Evolutionary conservation across 2,329 filamentous ascomycete species (phyloP).

Genomic region (Alternaria hordeiaustralica): DNA sequence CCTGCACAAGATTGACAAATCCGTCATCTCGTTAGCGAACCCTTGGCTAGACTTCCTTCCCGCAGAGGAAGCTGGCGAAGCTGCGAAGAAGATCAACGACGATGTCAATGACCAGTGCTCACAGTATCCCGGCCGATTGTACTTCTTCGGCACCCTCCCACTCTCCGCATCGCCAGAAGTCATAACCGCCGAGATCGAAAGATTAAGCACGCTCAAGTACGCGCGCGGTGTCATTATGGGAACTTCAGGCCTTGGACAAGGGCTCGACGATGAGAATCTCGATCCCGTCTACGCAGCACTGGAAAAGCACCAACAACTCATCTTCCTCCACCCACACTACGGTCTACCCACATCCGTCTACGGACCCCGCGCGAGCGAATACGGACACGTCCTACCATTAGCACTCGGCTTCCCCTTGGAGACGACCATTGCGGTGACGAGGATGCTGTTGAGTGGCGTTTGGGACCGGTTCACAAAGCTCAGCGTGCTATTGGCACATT

Average conservation of each 20-base stretch:
- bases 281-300: conserved; percentile 76
- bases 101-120: conserved; percentile 78
- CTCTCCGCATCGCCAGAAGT: conserved; percentile 69
- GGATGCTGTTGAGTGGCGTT: conserved; percentile 86
- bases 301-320: conserved; percentile 66
- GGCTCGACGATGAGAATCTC: conserved; percentile 78
- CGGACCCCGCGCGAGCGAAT: conserved; percentile 74
- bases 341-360: conserved; percentile 82
- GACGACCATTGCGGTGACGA: conserved; percentile 85
- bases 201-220: conserved; percentile 67
- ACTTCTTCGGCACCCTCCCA: conserved; percentile 83
- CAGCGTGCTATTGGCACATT: conserved; percentile 82
- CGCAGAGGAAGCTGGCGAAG: conserved; percentile 64
- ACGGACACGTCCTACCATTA: conserved; percentile 86
- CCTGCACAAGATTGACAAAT: conserved; percentile 78
- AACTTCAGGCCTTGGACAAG: conserved; percentile 78
- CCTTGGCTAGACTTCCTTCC: conserved; percentile 90
- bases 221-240: conserved; percentile 89
- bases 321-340: conserved; percentile 93
- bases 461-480: conserved; percentile 77
- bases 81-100: conserved; percentile 74
- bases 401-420: conserved; percentile 90
- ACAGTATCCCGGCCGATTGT: conserved; percentile 70
- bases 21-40: conserved; percentile 87
- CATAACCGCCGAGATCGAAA: conserved; percentile 69